A percentile compares a stretch with the other conserved stretches of the same genome.
Conservation (phyloP, 1,284 basidiomycete genomes). For the Ganoderma boninense region DNA sequence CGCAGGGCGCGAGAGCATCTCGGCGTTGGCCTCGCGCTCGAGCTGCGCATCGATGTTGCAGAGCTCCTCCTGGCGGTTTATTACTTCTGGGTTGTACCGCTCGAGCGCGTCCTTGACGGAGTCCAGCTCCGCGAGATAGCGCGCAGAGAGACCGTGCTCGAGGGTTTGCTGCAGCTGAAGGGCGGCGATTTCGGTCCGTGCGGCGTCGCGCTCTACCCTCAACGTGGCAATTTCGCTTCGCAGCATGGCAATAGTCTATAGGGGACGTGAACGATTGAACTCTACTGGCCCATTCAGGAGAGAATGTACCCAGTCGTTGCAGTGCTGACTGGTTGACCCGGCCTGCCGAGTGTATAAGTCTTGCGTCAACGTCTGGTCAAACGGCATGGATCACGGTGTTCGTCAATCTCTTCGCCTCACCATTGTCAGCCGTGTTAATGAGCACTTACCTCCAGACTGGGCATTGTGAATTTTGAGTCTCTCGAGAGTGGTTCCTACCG, state of each 20-base stretch:
- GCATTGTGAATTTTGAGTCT: not conserved
- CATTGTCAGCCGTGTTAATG: not conserved
- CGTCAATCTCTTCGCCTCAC: no score
- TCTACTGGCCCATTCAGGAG: no score
- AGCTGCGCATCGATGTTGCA: constrained; percentile 5
- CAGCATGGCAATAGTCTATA: not conserved
- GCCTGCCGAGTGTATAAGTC: not conserved
- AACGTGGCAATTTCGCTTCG: not conserved
- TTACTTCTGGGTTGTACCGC: constrained; percentile 21
- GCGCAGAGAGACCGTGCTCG: not conserved
- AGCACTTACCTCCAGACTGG: not conserved
- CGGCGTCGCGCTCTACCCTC: not conserved
- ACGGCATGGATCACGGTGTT: no score
- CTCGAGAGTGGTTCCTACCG: not conserved
- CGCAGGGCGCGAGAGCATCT: constrained; percentile 1
- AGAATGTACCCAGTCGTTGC: not conserved
- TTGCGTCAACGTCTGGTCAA: no score
- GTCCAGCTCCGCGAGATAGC: constrained; percentile 4
- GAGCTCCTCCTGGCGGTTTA: constrained; percentile 17
- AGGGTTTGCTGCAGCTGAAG: not conserved
- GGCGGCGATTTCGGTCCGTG: not conserved
- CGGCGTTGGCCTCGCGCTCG: not conserved
- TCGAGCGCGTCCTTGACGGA: constrained; percentile 9
- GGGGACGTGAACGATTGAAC: no score
- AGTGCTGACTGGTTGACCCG: not conserved